Conservation (phyloP, 2,329 filamentous ascomycete genomes). For the Polychaeton citri region DNA sequence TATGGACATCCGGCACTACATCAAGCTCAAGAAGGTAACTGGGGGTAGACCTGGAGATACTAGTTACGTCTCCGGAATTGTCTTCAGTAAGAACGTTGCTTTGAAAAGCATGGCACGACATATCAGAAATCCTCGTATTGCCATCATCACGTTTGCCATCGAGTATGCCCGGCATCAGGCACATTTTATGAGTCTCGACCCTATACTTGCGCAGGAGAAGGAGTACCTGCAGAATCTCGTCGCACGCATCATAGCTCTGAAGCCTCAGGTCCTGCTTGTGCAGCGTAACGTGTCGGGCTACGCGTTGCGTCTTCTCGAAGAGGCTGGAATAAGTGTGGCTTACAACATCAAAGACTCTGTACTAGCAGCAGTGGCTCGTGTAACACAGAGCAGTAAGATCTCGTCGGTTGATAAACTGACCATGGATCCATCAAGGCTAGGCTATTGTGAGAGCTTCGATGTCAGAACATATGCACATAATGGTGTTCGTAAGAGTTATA, state of each 20-base stretch:
- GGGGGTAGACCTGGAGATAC: constrained; percentile 84
- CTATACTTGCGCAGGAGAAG: constrained; percentile 89
- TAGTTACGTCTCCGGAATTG: constrained; percentile 88
- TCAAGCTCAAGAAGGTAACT: constrained; percentile 93
- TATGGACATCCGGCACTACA: constrained; percentile 94
- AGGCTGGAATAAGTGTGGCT: constrained; percentile 81
- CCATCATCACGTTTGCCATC: constrained; percentile 88
- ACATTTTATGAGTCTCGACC: constrained; percentile 96
- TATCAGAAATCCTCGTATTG: constrained; percentile 70
- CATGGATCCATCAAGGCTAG: constrained; percentile 59
- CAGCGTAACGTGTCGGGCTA: constrained; percentile 87
- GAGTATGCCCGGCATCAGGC: constrained; percentile 88
- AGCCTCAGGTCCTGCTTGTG: constrained; percentile 77
- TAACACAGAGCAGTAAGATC: constrained; percentile 82
- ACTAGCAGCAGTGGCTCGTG: constrained; percentile 85
- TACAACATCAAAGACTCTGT: constrained; percentile 97
- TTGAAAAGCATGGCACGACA: constrained; percentile 90
- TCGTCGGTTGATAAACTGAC: constrained; percentile 91
- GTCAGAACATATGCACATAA: constrained; percentile 89
- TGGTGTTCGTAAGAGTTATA: constrained; percentile 81
- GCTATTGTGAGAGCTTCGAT: constrained; percentile 75
- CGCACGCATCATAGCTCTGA: constrained; percentile 73
- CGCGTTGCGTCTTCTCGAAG: constrained; percentile 74
- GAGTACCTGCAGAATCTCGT: constrained; percentile 89
- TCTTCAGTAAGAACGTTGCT: constrained; percentile 94